Conservation (phyloP, 2,329 filamentous ascomycete species). For the Penicillium sp. region DNA sequence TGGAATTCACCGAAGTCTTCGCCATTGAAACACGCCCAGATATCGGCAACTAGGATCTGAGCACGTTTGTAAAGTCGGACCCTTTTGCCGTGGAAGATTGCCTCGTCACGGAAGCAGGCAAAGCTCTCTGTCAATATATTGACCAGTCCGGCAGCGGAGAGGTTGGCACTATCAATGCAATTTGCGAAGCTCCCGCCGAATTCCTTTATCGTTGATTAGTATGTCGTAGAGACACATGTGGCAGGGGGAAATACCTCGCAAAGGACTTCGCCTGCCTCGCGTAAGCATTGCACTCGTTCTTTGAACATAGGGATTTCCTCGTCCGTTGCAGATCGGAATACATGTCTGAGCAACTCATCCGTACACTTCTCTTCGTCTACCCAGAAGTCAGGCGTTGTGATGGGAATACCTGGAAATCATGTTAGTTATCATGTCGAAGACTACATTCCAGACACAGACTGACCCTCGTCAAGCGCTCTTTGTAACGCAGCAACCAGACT, state of each 20-base stretch:
- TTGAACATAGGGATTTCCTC: slow-evolving; percentile 82
- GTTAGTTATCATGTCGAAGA: not conserved
- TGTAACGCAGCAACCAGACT: slow-evolving; percentile 84
- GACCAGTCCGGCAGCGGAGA: slow-evolving; percentile 78
- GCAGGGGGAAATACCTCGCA: slow-evolving; percentile 57
- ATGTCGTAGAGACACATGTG: not conserved
- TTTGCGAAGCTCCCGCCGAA: slow-evolving; percentile 71
- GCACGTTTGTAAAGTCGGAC: slow-evolving; percentile 89
- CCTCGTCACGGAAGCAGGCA: slow-evolving; percentile 78
- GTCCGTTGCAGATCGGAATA: slow-evolving; percentile 82
- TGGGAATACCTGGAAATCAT: slow-evolving; percentile 64
- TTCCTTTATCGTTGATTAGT: slow-evolving; percentile 49
- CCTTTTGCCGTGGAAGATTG: slow-evolving; percentile 66
- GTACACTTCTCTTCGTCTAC: slow-evolving; percentile 70
- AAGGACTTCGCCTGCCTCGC: slow-evolving; percentile 77
- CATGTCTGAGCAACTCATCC: slow-evolving; percentile 65
- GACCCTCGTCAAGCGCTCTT: slow-evolving; percentile 82
- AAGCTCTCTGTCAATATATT: slow-evolving; percentile 82
- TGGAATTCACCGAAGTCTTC: slow-evolving; percentile 72
- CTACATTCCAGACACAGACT: slow-evolving; percentile 18
- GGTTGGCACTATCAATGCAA: slow-evolving; percentile 68
- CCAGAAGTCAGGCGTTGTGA: slow-evolving; percentile 88
- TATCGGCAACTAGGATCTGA: slow-evolving; percentile 90
- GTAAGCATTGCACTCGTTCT: slow-evolving; percentile 72
- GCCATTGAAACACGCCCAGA: slow-evolving; percentile 94